phyloP scores from a whole-genome alignment of 768 basidiomycete genomes.

The Russula sp. region DNA sequence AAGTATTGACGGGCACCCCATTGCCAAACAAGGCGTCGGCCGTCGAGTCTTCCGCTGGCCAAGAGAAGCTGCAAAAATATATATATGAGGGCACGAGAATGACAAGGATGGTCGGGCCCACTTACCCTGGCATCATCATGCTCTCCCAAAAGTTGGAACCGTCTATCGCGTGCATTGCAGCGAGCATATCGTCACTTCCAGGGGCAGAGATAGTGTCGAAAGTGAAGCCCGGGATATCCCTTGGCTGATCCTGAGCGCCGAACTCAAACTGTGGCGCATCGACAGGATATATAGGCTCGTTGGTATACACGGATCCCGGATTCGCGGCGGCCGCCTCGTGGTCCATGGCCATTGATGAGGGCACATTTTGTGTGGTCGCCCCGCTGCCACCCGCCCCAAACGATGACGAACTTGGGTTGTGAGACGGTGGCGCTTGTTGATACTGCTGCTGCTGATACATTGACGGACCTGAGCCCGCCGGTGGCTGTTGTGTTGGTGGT shows the following conservation, averaged over 20 bases:
- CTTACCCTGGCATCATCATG: slow-evolving; percentile 83
- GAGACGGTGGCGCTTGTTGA: neutral
- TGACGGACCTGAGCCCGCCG: neutral
- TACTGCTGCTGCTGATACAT: slow-evolving; percentile 4
- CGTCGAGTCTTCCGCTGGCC: slow-evolving; percentile 14
- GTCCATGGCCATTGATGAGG: neutral
- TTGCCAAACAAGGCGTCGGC: neutral
- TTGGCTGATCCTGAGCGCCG: neutral
- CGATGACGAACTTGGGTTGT: neutral
- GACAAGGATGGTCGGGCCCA: neutral
- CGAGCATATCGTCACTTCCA: slow-evolving; percentile 46
- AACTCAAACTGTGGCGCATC: slow-evolving; percentile 11
- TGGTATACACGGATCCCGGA: neutral
- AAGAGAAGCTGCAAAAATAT: slow-evolving; percentile 12
- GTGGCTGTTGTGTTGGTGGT: slow-evolving; percentile 19
- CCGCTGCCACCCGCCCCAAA: neutral
- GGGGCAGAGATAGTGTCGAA: slow-evolving; percentile 13
- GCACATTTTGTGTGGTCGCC: neutral
- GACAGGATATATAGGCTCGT: neutral
- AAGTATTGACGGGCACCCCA: neutral
- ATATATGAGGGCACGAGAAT: neutral
- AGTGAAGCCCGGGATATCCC: slow-evolving; percentile 11
- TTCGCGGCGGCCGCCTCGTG: neutral
- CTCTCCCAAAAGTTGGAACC: slow-evolving; percentile 69
- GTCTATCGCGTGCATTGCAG: slow-evolving; percentile 67